Evolutionary conservation across 345 rosid species (phyloP), one percentile per base, ranked within the genome.

Genomic region (Lepidium africanum): DNA sequence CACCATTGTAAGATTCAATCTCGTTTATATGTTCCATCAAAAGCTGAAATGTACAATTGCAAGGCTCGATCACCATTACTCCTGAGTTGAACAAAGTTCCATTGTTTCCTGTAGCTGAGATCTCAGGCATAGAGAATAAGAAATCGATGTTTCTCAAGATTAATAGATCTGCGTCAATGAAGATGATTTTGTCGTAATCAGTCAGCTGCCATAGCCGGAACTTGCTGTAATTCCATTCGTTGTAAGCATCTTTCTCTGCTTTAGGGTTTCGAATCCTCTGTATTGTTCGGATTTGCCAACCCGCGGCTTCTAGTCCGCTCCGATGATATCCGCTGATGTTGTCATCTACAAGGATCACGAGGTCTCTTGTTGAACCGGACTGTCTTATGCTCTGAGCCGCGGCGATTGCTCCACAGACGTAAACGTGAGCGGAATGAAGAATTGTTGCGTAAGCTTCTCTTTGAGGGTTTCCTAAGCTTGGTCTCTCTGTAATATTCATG

Each of bases 151-250:
- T 90, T 69, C 97, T 75, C 37, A 93, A 84, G 19, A 91, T 86
- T 5, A 93, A 84, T 62, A 93, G 71, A 77, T 93, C 98, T 0
- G 97, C 96, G 19, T 94, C 97, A 1, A 94, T 88, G 83, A 94
- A 94, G 45, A 94, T 88, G 76, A 94, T 81, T 78, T 91, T 94
- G 70, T 88, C 90, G 17, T 94, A 94, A 59, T 94, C 91, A 10
- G 97, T 94, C 68, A 94, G 79, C 81, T 94, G 97, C 99, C 99
- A 94, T 30, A 94, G 76, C 12, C 95, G 76, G 74, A 94, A 91
- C 76, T 89, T 94, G 89, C 99, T 94, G 81, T 94, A 94, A 71
- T 94, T 94, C 96, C 96, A 94, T 64, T 94, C 96, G 59, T 91
- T 94, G 80, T 94, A 91, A 7, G 99, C 96, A 72, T 94, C 96